Evolutionary conservation across 176 grass and related monocot genomes (phyloP).

Genomic region (Dendrocalamus sinicus): DNA sequence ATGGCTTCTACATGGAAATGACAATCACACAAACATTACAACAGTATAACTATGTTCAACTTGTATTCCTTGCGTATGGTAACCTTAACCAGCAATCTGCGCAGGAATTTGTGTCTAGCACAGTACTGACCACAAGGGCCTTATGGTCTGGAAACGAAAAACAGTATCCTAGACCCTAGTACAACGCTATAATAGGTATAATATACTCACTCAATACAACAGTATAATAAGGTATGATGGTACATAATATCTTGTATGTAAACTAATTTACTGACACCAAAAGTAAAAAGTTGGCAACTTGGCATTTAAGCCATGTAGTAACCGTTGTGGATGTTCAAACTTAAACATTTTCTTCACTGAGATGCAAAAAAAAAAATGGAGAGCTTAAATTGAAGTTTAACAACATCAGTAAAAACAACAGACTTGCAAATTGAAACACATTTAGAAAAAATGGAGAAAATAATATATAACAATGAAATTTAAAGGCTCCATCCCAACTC

Average conservation of each 20-base stretch:
- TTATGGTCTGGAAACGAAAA: slow-evolving; percentile 9
- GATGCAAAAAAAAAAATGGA: background rate
- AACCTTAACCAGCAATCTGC: slow-evolving; percentile 6
- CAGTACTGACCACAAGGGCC: background rate
- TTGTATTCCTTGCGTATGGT: background rate
- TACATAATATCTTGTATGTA: slow-evolving; percentile 8
- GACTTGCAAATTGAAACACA: background rate
- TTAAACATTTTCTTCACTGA: background rate
- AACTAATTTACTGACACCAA: slow-evolving; percentile 1
- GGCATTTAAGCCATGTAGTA: background rate
- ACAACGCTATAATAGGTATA: background rate
- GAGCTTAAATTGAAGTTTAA: background rate
- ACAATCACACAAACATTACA: slow-evolving; percentile 17
- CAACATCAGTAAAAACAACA: background rate
- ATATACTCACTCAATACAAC: background rate
- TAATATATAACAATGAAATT: slow-evolving; percentile 6
- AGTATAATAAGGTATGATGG: background rate
- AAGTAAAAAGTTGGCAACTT: background rate
- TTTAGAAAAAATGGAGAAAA: background rate
- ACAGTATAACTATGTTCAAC: background rate
- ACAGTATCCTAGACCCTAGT: background rate
- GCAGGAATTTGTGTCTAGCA: background rate
- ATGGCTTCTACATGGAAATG: slow-evolving; percentile 19
- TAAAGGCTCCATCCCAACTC: slow-evolving; percentile 11
- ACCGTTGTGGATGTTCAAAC: slow-evolving; percentile 13